phyloP scores from a whole-genome alignment of 1,284 basidiomycete species.

The Melampsora abietis-canadensis region DNA sequence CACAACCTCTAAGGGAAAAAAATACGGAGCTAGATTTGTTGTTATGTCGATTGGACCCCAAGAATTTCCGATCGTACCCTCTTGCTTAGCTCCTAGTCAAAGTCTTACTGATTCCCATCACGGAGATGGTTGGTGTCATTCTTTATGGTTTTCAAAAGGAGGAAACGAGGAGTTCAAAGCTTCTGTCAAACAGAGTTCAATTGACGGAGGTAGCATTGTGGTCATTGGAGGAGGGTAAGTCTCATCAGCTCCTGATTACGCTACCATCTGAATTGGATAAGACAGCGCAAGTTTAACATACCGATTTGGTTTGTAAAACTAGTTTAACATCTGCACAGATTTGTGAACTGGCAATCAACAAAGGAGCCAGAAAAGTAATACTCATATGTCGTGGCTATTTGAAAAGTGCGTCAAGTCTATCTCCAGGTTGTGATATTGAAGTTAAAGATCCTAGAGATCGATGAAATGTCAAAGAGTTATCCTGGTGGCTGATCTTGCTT shows the following conservation, averaged over 20 bases:
- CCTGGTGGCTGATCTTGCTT: too few relatives aligned
- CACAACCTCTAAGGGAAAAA: conserved; percentile 23
- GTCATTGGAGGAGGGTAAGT: conserved; percentile 41
- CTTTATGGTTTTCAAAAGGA: conserved; percentile 35
- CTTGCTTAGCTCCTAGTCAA: conserved; percentile 7
- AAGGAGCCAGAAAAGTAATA: conserved; percentile 29
- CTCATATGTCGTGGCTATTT: conserved; percentile 41
- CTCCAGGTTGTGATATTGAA: too few relatives aligned
- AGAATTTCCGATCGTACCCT: conserved; percentile 30
- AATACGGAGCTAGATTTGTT: conserved; percentile 36
- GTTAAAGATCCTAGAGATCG: too few relatives aligned
- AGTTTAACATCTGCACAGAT: conserved; percentile 42
- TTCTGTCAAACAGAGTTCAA: conserved; percentile 24
- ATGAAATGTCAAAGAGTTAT: too few relatives aligned
- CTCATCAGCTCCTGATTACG: background rate
- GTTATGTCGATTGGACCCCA: conserved; percentile 43
- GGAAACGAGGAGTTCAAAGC: conserved; percentile 33
- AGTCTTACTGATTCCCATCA: conserved; percentile 6
- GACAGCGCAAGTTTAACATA: background rate
- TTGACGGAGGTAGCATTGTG: conserved; percentile 19
- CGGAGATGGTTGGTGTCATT: conserved; percentile 41
- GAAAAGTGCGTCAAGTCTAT: conserved; percentile 17
- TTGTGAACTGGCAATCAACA: conserved; percentile 37
- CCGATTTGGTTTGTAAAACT: background rate
- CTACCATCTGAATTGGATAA: background rate